Evolutionary conservation across 257 asterid genomes (phyloP).

Genomic region (Fraxinus pennsylvanica): DNA sequence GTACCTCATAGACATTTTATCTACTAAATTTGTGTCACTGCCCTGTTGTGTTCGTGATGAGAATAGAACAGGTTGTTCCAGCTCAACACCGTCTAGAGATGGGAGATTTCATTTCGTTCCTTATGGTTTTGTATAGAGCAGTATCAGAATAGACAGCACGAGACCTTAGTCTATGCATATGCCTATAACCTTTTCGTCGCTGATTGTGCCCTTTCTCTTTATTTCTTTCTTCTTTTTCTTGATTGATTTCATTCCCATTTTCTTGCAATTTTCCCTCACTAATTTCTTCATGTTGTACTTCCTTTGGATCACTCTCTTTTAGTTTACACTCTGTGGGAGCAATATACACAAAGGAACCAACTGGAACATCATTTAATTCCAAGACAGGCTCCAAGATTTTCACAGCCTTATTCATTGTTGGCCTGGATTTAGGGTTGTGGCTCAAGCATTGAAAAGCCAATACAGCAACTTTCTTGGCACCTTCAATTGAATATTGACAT

Average conservation of each 20-base stretch:
- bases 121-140: slow-evolving; percentile 34
- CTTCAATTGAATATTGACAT: slow-evolving; percentile 65
- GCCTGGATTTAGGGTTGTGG: slow-evolving; percentile 60
- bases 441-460: slow-evolving; percentile 68
- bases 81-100: neutral
- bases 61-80: neutral
- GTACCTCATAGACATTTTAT: neutral
- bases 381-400: slow-evolving; percentile 51
- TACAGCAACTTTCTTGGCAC: slow-evolving; percentile 68
- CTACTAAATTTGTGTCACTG: neutral
- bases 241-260: slow-evolving; percentile 3
- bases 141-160: slow-evolving; percentile 53
- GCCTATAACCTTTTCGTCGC: slow-evolving; percentile 43
- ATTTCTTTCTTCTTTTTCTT: slow-evolving; percentile 1
- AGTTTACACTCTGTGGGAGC: slow-evolving; percentile 38
- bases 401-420: slow-evolving; percentile 64
- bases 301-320: slow-evolving; percentile 2
- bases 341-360: slow-evolving; percentile 54
- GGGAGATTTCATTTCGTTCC: slow-evolving; percentile 31
- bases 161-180: slow-evolving; percentile 42
- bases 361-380: slow-evolving; percentile 44
- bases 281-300: slow-evolving; percentile 19
- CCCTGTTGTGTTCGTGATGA: neutral
- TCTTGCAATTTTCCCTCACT: slow-evolving; percentile 16
- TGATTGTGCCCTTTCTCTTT: neutral